Percentiles rank a stretch among this genome's conserved stretches.
phyloP scores from a whole-genome alignment of 768 basidiomycete species.

The Calvatia gigantea region DNA sequence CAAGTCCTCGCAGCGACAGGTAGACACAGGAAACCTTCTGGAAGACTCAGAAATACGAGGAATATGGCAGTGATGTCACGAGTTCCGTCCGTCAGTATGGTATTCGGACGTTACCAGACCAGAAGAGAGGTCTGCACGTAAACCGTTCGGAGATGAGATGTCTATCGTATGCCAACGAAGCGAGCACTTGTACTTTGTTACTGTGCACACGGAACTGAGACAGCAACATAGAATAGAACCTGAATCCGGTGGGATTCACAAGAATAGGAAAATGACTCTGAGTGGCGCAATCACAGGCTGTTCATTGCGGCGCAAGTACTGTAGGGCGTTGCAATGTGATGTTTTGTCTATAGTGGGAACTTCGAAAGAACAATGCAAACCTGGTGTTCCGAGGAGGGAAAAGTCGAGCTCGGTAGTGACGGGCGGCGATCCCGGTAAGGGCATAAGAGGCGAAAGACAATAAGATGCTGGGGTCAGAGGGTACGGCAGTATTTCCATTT shows the following conservation, averaged over 20 bases:
- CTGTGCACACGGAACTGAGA: neutral
- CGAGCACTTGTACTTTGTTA: too few relatives aligned
- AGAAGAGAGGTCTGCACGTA: too few relatives aligned
- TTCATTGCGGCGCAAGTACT: neutral
- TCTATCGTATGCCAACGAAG: too few relatives aligned
- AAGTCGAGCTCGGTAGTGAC: neutral
- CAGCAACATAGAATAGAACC: neutral
- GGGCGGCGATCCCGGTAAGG: neutral
- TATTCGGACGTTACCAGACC: too few relatives aligned
- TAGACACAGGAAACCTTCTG: too few relatives aligned
- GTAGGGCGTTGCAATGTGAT: neutral
- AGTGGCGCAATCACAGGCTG: too few relatives aligned
- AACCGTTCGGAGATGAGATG: too few relatives aligned
- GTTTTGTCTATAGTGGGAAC: neutral
- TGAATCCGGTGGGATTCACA: too few relatives aligned
- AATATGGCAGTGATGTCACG: too few relatives aligned
- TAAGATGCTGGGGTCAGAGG: slow-evolving; percentile 5
- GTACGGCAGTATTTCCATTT: slow-evolving; percentile 3
- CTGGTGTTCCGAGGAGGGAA: neutral
- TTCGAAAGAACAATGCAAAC: slow-evolving; percentile 9
- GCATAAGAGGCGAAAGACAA: slow-evolving; percentile 6
- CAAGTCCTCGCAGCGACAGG: too few relatives aligned
- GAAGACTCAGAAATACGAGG: too few relatives aligned
- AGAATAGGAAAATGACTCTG: neutral
- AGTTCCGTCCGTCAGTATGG: too few relatives aligned